These are phyloP conservation scores for Colletotrichum orchidophilum DNA, from an alignment of 2,329 filamentous ascomycete species.

Conservation along the genomic window DNA sequence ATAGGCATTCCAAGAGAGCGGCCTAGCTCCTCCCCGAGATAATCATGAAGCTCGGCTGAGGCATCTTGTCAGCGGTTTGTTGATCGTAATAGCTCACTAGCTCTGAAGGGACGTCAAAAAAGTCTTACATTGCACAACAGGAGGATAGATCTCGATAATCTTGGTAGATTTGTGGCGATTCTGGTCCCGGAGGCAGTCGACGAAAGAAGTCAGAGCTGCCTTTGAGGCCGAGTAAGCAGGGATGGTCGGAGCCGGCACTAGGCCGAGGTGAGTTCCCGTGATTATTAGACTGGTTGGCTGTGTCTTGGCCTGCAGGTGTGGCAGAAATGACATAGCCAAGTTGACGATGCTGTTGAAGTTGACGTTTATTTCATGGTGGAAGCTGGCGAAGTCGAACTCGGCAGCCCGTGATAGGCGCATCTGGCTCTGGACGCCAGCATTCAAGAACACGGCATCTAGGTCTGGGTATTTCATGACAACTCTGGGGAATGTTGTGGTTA, in stretches of 20 bases:
- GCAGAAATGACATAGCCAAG: conserved; percentile 41
- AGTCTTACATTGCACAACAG: conserved; percentile 43
- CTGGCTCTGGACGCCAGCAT: conserved; percentile 61
- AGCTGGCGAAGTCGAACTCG: conserved; percentile 41
- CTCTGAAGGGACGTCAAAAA: background rate
- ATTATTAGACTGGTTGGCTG: conserved; percentile 32
- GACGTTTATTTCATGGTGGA: conserved; percentile 40
- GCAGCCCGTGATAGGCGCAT: conserved; percentile 46
- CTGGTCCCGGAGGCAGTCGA: conserved; percentile 48
- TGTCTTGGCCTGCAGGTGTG: conserved; percentile 37
- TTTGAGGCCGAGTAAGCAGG: conserved; percentile 56
- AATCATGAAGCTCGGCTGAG: conserved; percentile 38
- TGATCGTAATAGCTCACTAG: conserved; percentile 18
- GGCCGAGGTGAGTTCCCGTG: conserved; percentile 34
- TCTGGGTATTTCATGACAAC: conserved; percentile 50
- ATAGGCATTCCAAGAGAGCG: conserved; percentile 31
- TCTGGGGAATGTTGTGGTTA: too few species aligned
- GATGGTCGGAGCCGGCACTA: conserved; percentile 47
- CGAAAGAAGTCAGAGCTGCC: conserved; percentile 52
- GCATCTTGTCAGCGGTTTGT: conserved; percentile 32
- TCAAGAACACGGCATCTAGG: conserved; percentile 67
- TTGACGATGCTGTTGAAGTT: conserved; percentile 41
- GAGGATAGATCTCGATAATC: conserved; percentile 51
- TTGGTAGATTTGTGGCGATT: conserved; percentile 37
- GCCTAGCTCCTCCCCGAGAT: conserved; percentile 34